phyloP scores from a whole-genome alignment of 1,284 basidiomycete genomes.

The Ganoderma meredithae region DNA sequence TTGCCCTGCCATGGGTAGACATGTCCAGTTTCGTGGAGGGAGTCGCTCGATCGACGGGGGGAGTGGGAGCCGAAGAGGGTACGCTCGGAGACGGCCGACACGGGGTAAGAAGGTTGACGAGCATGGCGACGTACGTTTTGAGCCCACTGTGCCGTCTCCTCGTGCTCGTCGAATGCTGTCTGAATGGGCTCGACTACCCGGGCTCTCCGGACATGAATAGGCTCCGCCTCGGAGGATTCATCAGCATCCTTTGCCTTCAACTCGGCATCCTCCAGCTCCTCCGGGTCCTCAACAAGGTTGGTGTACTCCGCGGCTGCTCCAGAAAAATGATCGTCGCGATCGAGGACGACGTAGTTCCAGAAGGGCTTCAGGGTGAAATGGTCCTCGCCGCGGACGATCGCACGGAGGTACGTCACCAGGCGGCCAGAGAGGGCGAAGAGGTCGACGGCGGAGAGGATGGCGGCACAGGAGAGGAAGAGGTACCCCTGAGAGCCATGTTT shows the following conservation, averaged over 20 bases:
- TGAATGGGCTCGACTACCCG: conserved; percentile 38
- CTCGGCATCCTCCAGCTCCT: conserved; percentile 56
- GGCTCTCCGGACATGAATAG: conserved; percentile 33
- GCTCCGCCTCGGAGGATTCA: conserved; percentile 26
- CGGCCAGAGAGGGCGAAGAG: conserved; percentile 56
- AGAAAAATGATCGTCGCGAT: conserved; percentile 45
- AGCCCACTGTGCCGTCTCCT: conserved; percentile 46
- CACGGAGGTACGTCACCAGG: conserved; percentile 52
- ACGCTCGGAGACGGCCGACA: conserved; percentile 59
- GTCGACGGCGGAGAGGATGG: conserved; percentile 67
- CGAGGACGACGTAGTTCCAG: conserved; percentile 64
- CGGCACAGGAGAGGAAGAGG: conserved; percentile 58
- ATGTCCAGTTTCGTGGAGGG: conserved; percentile 55
- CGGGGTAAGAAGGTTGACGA: conserved; percentile 37
- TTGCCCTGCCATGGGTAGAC: conserved; percentile 32
- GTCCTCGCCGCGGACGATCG: conserved; percentile 46
- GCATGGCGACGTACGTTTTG: conserved; percentile 49
- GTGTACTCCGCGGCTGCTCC: conserved; percentile 51
- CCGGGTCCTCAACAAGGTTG: conserved; percentile 63
- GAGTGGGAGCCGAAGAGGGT: conserved; percentile 59
- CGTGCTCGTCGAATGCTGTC: conserved; percentile 47
- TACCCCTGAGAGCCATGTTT: conserved; percentile 66
- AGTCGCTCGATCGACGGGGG: conserved; percentile 68
- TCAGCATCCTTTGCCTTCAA: conserved; percentile 41
- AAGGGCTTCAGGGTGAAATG: conserved; percentile 56